These are phyloP conservation scores for Phytophthora hibernalis DNA, from an alignment of 352 stramenopile species.

Conservation along the genomic window DNA sequence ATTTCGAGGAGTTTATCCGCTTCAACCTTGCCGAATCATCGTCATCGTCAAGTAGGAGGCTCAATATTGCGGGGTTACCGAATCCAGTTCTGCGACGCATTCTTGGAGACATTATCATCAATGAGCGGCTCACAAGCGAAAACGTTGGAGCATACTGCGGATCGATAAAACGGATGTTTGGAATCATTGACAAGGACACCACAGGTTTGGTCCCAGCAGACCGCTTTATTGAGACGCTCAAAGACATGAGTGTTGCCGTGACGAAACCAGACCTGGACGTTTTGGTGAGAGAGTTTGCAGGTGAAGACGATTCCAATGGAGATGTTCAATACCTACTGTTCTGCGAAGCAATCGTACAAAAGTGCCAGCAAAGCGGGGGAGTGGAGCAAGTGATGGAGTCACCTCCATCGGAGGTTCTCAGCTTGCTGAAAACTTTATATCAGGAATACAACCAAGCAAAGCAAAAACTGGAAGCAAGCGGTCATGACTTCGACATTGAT, in stretches of 20 bases:
- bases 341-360: conserved; percentile 58
- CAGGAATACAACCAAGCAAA: conserved; percentile 45
- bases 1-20: conserved; percentile 80
- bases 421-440: conserved; percentile 59
- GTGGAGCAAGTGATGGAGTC: conserved; percentile 23
- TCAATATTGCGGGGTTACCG: conserved; percentile 31
- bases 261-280: conserved; percentile 47
- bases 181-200: conserved; percentile 80
- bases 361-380: conserved; percentile 51
- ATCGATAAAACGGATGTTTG: conserved; percentile 83
- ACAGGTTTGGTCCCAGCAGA: conserved; percentile 51
- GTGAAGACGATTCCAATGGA: conserved; percentile 27
- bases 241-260: conserved; percentile 66
- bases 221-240: conserved; percentile 66
- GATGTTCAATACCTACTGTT: conserved; percentile 65
- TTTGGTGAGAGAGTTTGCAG: conserved; percentile 53
- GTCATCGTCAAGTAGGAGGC: conserved; percentile 49
- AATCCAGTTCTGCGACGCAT: conserved; percentile 50
- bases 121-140: conserved; percentile 53
- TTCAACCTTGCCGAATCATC: conserved; percentile 78
- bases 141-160: conserved; percentile 62
- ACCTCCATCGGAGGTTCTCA: conserved; percentile 53
- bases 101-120: conserved; percentile 54
- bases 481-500: conserved; percentile 52
- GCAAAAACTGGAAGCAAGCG: conserved; percentile 28